Evolutionary conservation across 108 stramenopile genomes (phyloP).

Genomic region (Seminavis robusta): DNA sequence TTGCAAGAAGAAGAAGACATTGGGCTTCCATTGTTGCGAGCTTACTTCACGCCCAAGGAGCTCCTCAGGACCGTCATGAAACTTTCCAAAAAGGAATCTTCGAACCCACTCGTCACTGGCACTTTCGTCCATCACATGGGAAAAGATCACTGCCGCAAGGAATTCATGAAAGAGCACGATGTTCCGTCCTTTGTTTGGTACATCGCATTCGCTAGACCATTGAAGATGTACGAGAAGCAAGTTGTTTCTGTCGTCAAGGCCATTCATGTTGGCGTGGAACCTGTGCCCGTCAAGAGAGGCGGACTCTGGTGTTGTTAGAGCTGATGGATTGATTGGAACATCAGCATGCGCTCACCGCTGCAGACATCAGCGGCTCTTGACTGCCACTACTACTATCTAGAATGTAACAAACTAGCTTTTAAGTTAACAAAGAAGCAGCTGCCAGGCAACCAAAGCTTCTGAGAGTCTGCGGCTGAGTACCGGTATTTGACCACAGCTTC

Average conservation of each 20-base stretch:
- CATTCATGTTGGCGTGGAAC: background rate
- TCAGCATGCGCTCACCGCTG: no score
- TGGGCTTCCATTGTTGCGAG: constrained; percentile 29
- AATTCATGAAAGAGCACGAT: constrained; percentile 31
- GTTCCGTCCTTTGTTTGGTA: constrained; percentile 33
- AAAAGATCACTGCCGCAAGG: constrained; percentile 21
- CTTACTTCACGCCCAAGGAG: constrained; percentile 40
- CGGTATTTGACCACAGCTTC: no score
- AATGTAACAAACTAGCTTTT: no score
- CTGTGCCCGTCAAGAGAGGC: no score
- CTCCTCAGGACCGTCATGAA: constrained; percentile 12
- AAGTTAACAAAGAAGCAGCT: no score
- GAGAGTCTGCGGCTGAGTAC: no score
- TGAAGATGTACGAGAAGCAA: background rate
- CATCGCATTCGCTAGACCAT: background rate
- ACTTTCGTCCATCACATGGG: constrained; percentile 11
- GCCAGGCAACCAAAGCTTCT: no score
- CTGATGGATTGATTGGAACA: no score
- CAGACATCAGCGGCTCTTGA: no score
- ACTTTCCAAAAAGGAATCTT: background rate
- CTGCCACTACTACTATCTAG: no score
- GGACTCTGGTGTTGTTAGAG: no score
- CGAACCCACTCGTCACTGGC: background rate
- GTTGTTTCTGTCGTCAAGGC: background rate
- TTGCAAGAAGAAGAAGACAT: constrained; percentile 40